Evolutionary conservation across 1,284 basidiomycete genomes (phyloP).

Genomic region (Cronartium quercuum): DNA sequence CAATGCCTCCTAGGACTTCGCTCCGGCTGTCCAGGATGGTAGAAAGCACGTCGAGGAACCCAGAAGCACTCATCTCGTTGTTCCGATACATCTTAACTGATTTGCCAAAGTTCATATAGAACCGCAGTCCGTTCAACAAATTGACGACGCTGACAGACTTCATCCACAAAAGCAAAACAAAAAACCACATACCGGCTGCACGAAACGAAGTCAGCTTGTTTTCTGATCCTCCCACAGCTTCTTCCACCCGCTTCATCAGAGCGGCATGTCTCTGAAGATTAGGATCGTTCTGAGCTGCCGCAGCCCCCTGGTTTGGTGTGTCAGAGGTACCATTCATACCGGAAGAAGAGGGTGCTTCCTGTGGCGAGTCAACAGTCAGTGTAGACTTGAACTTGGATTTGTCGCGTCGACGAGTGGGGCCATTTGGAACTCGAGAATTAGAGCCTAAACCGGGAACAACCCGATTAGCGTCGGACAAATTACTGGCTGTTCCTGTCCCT

Average conservation of each 20-base stretch:
- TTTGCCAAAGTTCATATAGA: neutral
- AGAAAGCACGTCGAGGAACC: slow-evolving; percentile 80
- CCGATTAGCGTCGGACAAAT: slow-evolving; percentile 51
- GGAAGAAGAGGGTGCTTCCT: slow-evolving; percentile 4
- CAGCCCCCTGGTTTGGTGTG: neutral
- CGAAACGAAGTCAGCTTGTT: slow-evolving; percentile 70
- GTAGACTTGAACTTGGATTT: slow-evolving; percentile 32
- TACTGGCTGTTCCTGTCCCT: slow-evolving; percentile 45
- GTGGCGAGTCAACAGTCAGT: slow-evolving; percentile 7
- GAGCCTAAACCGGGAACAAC: slow-evolving; percentile 42
- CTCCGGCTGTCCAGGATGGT: slow-evolving; percentile 71
- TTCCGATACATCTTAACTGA: slow-evolving; percentile 66
- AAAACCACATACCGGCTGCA: slow-evolving; percentile 55
- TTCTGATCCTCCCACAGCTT: slow-evolving; percentile 63
- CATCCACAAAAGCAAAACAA: too few relatives aligned
- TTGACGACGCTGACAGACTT: too few relatives aligned
- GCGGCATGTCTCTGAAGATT: slow-evolving; percentile 60
- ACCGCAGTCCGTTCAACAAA: too few relatives aligned
- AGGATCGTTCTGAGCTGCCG: slow-evolving; percentile 13
- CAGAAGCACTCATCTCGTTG: slow-evolving; percentile 71
- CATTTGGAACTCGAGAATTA: slow-evolving; percentile 1
- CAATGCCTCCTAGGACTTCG: slow-evolving; percentile 68
- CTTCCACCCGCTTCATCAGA: slow-evolving; percentile 63
- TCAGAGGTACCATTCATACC: neutral
- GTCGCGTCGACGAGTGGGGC: neutral